A percentile compares a stretch with the other conserved stretches of the same genome.
These are phyloP conservation scores for Ustilaginoidea virens DNA, from an alignment of 2,329 filamentous ascomycete species.

Conservation along the genomic window DNA sequence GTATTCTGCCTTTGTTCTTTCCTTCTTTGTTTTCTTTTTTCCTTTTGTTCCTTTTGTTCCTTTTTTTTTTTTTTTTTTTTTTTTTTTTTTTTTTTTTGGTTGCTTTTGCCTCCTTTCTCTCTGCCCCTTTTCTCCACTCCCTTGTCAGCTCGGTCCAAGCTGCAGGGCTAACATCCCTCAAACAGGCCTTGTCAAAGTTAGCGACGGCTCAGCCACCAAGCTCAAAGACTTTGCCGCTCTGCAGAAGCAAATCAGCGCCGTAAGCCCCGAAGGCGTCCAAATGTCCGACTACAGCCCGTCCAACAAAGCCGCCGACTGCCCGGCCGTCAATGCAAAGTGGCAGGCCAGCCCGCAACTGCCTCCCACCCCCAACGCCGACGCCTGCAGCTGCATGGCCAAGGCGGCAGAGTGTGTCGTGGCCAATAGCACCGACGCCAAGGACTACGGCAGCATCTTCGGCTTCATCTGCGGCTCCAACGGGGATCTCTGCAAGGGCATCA, in stretches of 20 bases:
- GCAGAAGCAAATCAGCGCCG: constrained; percentile 51
- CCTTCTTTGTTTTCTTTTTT: too few species aligned
- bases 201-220: constrained; percentile 42
- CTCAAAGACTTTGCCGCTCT: constrained; percentile 62
- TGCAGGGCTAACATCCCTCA: background rate
- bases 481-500: constrained; percentile 50
- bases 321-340: constrained; percentile 50
- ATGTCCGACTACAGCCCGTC: constrained; percentile 53
- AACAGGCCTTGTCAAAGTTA: constrained; percentile 50
- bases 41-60: too few species aligned
- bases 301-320: constrained; percentile 61
- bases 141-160: background rate
- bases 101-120: too few species aligned
- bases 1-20: background rate
- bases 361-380: constrained; percentile 60
- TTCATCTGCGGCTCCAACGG: constrained; percentile 49
- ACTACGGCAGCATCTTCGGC: constrained; percentile 55
- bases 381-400: constrained; percentile 54
- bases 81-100: too few species aligned
- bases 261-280: constrained; percentile 49
- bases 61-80: background rate
- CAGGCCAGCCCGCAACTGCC: constrained; percentile 50
- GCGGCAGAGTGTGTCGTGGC: too few species aligned
- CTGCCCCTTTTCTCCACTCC: too few species aligned
- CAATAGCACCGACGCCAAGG: constrained; percentile 38